A percentile compares a stretch with the other conserved stretches of the same genome.
phyloP scores from a whole-genome alignment of 306 rosid genomes.

The Fragaria iinumae region DNA sequence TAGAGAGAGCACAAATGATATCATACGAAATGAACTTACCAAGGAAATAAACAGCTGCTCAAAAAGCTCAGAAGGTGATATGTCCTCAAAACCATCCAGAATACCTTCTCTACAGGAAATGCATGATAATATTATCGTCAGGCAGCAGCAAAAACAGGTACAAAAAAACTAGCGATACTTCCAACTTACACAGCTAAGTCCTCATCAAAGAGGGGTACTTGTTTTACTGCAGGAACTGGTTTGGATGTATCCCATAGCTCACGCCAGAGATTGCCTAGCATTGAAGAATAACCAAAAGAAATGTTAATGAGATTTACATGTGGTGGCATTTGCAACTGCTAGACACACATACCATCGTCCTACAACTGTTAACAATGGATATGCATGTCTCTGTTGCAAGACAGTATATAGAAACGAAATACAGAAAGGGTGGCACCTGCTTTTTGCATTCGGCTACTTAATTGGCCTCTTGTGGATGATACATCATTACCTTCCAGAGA shows the following conservation, averaged over 20 bases:
- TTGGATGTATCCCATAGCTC: constrained; percentile 93
- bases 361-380: constrained; percentile 13
- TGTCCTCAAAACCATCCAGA: constrained; percentile 69
- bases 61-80: constrained; percentile 77
- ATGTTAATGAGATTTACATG: neutral
- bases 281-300: constrained; percentile 17
- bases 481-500: constrained; percentile 44
- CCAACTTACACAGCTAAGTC: constrained; percentile 91
- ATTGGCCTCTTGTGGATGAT: constrained; percentile 60
- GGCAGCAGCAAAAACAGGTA: neutral
- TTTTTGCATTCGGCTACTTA: constrained; percentile 95
- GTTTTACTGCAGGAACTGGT: constrained; percentile 94
- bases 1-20: neutral
- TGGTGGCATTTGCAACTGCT: neutral
- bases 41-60: constrained; percentile 78
- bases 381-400: constrained; percentile 19
- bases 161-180: constrained; percentile 3
- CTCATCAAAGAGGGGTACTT: constrained; percentile 94
- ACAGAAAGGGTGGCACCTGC: constrained; percentile 57
- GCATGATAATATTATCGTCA: constrained; percentile 22
- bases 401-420: constrained; percentile 22
- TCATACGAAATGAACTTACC: constrained; percentile 51
- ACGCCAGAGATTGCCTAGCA: constrained; percentile 91
- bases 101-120: constrained; percentile 83
- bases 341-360: neutral